Evolutionary conservation across 768 basidiomycete species (phyloP).

Genomic region (Royoungia palumana): DNA sequence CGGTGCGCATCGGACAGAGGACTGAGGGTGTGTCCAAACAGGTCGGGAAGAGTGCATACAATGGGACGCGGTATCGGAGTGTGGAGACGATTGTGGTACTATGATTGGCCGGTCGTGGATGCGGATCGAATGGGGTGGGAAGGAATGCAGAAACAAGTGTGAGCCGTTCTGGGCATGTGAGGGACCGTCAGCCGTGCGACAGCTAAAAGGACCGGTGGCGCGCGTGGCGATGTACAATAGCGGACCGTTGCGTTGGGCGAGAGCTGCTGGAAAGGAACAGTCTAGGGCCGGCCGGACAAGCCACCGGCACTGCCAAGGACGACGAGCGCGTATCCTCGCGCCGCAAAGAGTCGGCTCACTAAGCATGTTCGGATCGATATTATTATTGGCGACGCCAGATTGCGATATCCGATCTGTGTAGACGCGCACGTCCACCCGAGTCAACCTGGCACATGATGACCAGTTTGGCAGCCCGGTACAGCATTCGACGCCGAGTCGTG

Average conservation of each 20-base stretch:
- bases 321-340: conserved; percentile 4
- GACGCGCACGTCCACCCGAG: conserved; percentile 27
- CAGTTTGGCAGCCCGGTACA: conserved; percentile 33
- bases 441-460: conserved; percentile 40
- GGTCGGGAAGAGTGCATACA: conserved; percentile 86
- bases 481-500: conserved; percentile 22
- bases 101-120: conserved; percentile 31
- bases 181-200: no score
- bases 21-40: conserved; percentile 33
- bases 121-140: conserved; percentile 4
- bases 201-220: conserved; percentile 30
- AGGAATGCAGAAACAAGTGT: conserved; percentile 7
- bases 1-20: conserved; percentile 22
- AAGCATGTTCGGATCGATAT: conserved; percentile 9
- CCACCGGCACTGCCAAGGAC: conserved; percentile 6
- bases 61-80: conserved; percentile 67
- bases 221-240: conserved; percentile 33
- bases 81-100: conserved; percentile 58
- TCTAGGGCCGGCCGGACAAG: conserved; percentile 24
- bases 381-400: conserved; percentile 9
- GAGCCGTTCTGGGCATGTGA: conserved; percentile 14
- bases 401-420: conserved; percentile 20
- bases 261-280: neutral
- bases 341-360: conserved; percentile 13
- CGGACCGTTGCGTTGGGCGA: conserved; percentile 11